A percentile compares a stretch with the other conserved stretches of the same genome.
Conservation (phyloP, 345 rosid genomes). For the Citrus hindsii region DNA sequence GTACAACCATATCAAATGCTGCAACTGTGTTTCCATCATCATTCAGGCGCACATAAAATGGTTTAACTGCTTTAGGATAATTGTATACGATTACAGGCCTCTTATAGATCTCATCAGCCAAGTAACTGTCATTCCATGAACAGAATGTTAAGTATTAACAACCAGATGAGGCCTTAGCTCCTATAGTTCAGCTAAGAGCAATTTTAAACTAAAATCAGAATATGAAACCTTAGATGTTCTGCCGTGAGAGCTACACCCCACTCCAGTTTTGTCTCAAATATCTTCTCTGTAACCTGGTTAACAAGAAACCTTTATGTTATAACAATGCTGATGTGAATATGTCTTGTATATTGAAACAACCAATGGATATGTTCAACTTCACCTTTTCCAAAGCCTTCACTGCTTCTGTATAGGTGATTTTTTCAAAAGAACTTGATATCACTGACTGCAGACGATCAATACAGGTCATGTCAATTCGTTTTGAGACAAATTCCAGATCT, state of each 20-base stretch:
- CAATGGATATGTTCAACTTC: background rate
- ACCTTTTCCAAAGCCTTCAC: conserved; percentile 60
- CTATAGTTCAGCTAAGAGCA: background rate
- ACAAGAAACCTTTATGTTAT: background rate
- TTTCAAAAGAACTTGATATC: conserved; percentile 38
- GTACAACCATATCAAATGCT: conserved; percentile 86
- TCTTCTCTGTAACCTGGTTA: conserved; percentile 45
- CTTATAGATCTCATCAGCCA: conserved; percentile 69
- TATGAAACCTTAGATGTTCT: conserved; percentile 72
- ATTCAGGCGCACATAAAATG: conserved; percentile 64
- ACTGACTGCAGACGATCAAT: conserved; percentile 50
- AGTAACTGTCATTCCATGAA: conserved; percentile 42
- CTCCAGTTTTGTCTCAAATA: conserved; percentile 50
- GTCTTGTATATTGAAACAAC: too few relatives aligned
- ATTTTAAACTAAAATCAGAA: background rate
- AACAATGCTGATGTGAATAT: background rate
- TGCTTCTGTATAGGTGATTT: conserved; percentile 61
- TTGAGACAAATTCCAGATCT: conserved; percentile 61
- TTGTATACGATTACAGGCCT: conserved; percentile 57
- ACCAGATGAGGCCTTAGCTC: background rate
- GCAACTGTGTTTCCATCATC: conserved; percentile 79
- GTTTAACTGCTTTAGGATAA: conserved; percentile 61
- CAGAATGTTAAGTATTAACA: background rate
- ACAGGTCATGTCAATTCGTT: conserved; percentile 53
- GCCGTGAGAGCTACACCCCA: conserved; percentile 63